phyloP scores from a whole-genome alignment of 1,284 basidiomycete genomes.

The Irpex sp. region DNA sequence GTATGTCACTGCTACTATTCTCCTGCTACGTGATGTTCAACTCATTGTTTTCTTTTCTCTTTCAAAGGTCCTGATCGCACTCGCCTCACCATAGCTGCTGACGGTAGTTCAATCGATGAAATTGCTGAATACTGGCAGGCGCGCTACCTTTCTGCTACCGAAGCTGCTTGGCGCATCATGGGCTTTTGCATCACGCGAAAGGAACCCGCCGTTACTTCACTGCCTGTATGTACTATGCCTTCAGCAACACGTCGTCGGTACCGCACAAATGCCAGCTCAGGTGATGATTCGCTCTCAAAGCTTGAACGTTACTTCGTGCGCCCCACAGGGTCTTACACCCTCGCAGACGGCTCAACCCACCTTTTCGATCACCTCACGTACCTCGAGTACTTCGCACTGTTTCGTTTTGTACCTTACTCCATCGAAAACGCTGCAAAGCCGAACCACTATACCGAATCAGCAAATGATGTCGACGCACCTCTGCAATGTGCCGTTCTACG shows the following conservation, averaged over 20 bases:
- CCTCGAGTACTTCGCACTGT: no score
- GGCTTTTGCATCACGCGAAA: conserved; percentile 30
- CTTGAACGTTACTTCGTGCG: no score
- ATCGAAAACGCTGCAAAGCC: no score
- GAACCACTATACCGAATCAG: no score
- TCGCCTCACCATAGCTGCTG: conserved; percentile 3
- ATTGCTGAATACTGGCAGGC: conserved; percentile 31
- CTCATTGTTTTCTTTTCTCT: background rate
- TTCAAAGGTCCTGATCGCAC: conserved; percentile 16
- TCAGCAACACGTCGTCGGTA: conserved; percentile 12
- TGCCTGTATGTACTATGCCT: conserved; percentile 22
- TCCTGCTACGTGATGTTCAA: background rate
- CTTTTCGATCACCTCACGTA: no score
- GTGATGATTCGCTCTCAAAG: no score
- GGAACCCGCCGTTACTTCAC: conserved; percentile 26
- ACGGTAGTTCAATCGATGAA: conserved; percentile 24
- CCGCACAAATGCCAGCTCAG: conserved; percentile 26
- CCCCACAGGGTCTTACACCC: no score
- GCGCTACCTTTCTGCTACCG: conserved; percentile 30
- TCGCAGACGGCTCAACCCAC: no score
- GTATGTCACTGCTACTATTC: no score
- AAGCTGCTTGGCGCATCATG: conserved; percentile 34
- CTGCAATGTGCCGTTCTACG: no score
- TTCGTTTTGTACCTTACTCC: no score
- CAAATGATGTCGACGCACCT: no score